Evolutionary conservation across 768 basidiomycete species (phyloP), one percentile per base, ranked within the genome.

Genomic region (Lentinus tigrinus): DNA sequence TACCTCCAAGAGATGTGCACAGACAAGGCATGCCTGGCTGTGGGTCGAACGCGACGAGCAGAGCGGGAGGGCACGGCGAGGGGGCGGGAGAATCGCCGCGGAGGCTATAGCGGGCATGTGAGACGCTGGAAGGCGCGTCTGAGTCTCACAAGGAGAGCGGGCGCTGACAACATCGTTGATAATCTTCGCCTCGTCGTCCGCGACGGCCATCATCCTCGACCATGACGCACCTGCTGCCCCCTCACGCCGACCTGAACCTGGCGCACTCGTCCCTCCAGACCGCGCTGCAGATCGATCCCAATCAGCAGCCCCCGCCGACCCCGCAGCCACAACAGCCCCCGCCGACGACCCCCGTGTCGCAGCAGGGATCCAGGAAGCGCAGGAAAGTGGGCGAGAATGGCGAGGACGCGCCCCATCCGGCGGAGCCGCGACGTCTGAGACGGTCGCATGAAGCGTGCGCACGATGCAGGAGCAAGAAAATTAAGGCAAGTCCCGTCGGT

Each of bases 391-490:
- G 86, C 49, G 74, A 76, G 2, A 77, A 75, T 26, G 78, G 77
- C 13, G 86, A 85, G 54, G 87, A 85, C n/a, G 73, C 74, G 43
- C 67, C 75, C 37, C 73, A 81, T 17, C 75, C 85, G 42, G 80
- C 85, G 54, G 91, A 92, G 72, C 88, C 90, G 43, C 82, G 92
- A 67, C 83, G 91, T 54, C 81, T 94, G 67, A 80, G 92, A 66
- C 85, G 92, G 70, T 92, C 91, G 67, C 92, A 94, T 76, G 92
- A 94, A 76, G 91, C 92, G 62, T 94, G 92, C 79, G 88, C 92
- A 63, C 83, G 92, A 72, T 94, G 92, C 81, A 89, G 92, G 83
- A 88, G 87, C 78, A 93, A 94, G 85, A 94, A 94, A 88, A 94
- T 94, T 77, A 94, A 94, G 90, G 73, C 73, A 74, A 74, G 72